Base-by-base conservation (phyloP, 2,329 filamentous ascomycete genomes). In the Emmonsia crescens region DNA sequence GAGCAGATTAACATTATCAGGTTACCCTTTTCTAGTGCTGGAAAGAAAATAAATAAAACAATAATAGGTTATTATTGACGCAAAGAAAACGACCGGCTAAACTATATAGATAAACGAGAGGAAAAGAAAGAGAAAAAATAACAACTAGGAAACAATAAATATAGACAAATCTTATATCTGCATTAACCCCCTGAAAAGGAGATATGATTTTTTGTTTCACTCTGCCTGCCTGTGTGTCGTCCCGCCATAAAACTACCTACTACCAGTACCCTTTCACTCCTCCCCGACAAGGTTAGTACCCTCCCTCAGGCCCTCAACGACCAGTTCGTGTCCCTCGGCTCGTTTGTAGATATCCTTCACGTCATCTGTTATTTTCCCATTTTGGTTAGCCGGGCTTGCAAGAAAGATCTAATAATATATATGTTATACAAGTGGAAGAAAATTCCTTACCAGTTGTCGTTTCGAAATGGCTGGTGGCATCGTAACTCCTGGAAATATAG, bases 401-500 rank as follows among this genome's bases (percentile, higher is more conserved):
- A 3, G 24, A 19, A 36, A 21, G 1, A 49, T 49, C 24, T 29
- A 5, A 29, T 49, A 49, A n/a, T n/a, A n/a, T n/a, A 27, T 49
- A 29, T 49, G 3, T 29, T n/a, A 24, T 10, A 19, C 27, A 56
- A 42, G 14, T 9, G n/a, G 46, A 27, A 51, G 40, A 40, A 27
- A 9, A 27, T 40, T 44, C 62, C 76, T 71, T 76, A 84, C 83
- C 81, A 60, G 85, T 88, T 36, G 85, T 87, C 42, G 91, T 96
- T 84, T 99, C 94, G 72, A 99, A 99, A 82, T 99, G 94, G 75
- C 89, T 96, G 66, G 89, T 95, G 60, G 95, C 91, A 72, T 99
- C 95, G 78, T 99, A 99, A 80, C 91, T 96, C 86, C 95, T 96
- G 71, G 91, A 96, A 74, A 99, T 91, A 80, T 91, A 99, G 76